These are phyloP conservation scores for Rutstroemia sp. DNA, from an alignment of 2,329 filamentous ascomycete genomes.

Conservation along the genomic window DNA sequence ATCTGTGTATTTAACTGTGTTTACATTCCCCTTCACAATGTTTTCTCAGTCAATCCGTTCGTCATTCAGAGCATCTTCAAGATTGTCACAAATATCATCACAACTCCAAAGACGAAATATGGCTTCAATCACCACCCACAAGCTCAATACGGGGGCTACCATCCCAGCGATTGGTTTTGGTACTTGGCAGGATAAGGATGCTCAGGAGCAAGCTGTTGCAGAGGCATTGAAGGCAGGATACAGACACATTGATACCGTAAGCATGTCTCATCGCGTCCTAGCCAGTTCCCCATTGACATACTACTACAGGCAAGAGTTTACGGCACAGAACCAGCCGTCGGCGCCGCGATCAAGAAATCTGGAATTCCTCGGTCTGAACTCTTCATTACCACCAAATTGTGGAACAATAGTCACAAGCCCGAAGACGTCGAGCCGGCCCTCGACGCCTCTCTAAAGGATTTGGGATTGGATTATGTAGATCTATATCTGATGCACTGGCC, in stretches of 20 bases:
- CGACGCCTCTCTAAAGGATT: constrained; percentile 62
- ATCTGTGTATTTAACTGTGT: not conserved
- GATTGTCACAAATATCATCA: constrained; percentile 8
- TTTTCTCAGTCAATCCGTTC: not conserved
- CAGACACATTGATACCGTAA: constrained; percentile 39
- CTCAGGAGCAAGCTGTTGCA: constrained; percentile 31
- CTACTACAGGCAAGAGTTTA: constrained; percentile 72
- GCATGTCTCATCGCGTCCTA: not conserved
- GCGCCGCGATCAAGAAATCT: constrained; percentile 53
- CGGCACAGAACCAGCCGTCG: constrained; percentile 72
- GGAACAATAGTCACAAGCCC: constrained; percentile 67
- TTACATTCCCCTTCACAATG: not conserved
- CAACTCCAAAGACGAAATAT: constrained; percentile 14
- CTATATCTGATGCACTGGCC: constrained; percentile 82
- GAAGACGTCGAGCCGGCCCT: constrained; percentile 50
- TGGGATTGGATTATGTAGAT: constrained; percentile 77
- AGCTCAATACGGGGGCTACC: constrained; percentile 29
- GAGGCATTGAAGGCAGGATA: constrained; percentile 40
- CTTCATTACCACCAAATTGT: constrained; percentile 61
- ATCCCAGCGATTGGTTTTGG: constrained; percentile 36
- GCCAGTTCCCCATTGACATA: not conserved
- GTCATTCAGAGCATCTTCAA: constrained; percentile 1
- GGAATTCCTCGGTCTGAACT: constrained; percentile 58
- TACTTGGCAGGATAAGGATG: constrained; percentile 39
- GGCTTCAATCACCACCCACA: constrained; percentile 25